A percentile compares a stretch with the other conserved stretches of the same genome.
These are phyloP conservation scores for Entelexis sorbosivorans DNA, from an alignment of 1,139 yeast genomes.

Conservation along the genomic window DNA sequence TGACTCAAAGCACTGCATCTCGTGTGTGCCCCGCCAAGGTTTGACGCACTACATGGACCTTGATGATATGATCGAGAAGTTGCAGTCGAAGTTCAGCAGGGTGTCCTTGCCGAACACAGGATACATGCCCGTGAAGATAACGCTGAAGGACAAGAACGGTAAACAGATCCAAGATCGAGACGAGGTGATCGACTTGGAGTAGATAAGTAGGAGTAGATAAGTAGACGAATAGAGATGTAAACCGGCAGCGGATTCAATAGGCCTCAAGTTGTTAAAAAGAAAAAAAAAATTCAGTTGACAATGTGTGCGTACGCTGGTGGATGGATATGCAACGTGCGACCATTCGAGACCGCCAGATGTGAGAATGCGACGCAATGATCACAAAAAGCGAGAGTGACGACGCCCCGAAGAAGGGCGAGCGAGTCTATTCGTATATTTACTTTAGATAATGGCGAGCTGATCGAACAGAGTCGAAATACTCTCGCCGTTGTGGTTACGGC, in stretches of 20 bases:
- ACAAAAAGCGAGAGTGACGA: too few relatives aligned
- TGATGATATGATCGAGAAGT: conserved; percentile 74
- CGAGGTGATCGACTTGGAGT: background rate
- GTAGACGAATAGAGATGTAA: too few relatives aligned
- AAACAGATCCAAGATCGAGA: background rate
- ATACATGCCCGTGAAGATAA: conserved; percentile 31
- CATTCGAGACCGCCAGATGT: too few relatives aligned
- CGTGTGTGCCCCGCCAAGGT: conserved; percentile 83
- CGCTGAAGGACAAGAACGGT: conserved; percentile 9
- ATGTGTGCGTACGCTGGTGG: too few relatives aligned
- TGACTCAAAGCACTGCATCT: conserved; percentile 92
- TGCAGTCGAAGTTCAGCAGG: conserved; percentile 71
- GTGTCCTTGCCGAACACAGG: conserved; percentile 69
- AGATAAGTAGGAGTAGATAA: background rate
- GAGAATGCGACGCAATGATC: too few relatives aligned
- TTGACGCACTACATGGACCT: conserved; percentile 88
- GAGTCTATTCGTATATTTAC: background rate
- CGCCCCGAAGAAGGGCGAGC: too few relatives aligned
- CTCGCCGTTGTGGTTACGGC: conserved; percentile 98
- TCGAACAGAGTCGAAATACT: conserved; percentile 86
- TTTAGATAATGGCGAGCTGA: conserved; percentile 54
- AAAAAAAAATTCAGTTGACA: too few relatives aligned
- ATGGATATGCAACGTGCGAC: too few relatives aligned
- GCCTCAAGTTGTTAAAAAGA: too few relatives aligned
- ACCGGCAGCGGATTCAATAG: too few relatives aligned